Base-by-base conservation (phyloP, 2,329 filamentous ascomycete genomes). In the Aurifilum marmelostoma region DNA sequence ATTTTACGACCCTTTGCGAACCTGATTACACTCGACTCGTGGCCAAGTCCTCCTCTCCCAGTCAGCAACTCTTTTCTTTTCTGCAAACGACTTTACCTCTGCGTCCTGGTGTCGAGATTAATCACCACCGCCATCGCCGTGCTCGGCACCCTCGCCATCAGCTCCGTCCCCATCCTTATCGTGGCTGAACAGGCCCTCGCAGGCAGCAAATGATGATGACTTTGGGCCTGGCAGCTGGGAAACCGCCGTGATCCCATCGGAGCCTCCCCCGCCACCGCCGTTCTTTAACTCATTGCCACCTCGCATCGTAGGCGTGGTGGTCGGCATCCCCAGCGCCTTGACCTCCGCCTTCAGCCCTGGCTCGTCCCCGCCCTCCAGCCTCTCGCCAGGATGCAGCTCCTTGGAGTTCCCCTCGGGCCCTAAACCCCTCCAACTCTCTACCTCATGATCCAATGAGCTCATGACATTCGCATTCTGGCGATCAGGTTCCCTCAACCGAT, bases 341-440 rank as follows among this genome's bases (percentile, higher is more conserved):
- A 70, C 60, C 32, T 64, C 59, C n/a, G 39, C 59, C 43, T 37
- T 52, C 63, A 63, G 52, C 41, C 59, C 62, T 24, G 16, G 43
- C 4, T 63, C 47, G n/a, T 32, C 43, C 18, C 63, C 58, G 24
- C 34, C 6, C n/a, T 54, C 50, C 39, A 50, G 41, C 12, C n/a
- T 52, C 47, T 39, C 52, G 12, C 66, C 32, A 29, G 27, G 24
- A 37, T 37, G 29, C 52, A 18, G 56, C 56, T 24, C 29, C 58
- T 21, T 63, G 62, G 18, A 59, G 7, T 29, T 54, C 43, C 27
- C 41, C 37, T 27, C 21, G 1, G 50, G 24, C 41, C 50, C 16
- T 34, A 34, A 14, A n/a, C 50, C 54, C 34, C 52, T 54, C 39
- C 63, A 18, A 12, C 66, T 61, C 5, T 68, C 50, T 9, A 62